Percentiles rank a stretch among this genome's conserved stretches.
Conservation (phyloP, 2,329 filamentous ascomycete species). For the Penicillium vulpinum region DNA sequence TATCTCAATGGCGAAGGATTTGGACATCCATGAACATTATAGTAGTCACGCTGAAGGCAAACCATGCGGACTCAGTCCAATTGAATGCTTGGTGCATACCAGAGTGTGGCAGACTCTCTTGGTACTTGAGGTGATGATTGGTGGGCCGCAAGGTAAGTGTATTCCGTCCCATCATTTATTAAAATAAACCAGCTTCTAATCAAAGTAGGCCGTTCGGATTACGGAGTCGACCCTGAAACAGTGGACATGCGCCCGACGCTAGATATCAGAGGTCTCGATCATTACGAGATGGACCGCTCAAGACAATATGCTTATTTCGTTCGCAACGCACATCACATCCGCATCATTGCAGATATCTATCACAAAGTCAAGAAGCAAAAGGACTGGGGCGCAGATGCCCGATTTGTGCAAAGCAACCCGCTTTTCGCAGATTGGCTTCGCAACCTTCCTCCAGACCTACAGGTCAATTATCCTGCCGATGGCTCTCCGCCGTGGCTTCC, state of each 20-base stretch:
- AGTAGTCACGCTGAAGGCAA: constrained; percentile 72
- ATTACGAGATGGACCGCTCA: constrained; percentile 73
- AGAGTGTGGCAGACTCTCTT: constrained; percentile 89
- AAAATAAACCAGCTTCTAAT: constrained; percentile 15
- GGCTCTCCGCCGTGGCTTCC: constrained; percentile 80
- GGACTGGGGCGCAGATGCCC: constrained; percentile 84
- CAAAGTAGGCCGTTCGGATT: constrained; percentile 68
- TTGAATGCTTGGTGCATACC: constrained; percentile 81
- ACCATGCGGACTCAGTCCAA: constrained; percentile 65
- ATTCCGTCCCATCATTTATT: not conserved
- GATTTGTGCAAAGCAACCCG: constrained; percentile 76
- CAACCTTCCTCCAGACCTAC: constrained; percentile 75
- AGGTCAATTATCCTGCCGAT: constrained; percentile 74
- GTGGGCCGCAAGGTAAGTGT: constrained; percentile 78
- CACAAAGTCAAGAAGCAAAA: constrained; percentile 70
- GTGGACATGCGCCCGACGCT: constrained; percentile 71
- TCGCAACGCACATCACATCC: constrained; percentile 73
- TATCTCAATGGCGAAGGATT: constrained; percentile 87
- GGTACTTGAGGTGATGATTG: constrained; percentile 86
- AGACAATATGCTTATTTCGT: constrained; percentile 82
- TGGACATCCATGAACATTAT: constrained; percentile 84
- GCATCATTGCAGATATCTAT: constrained; percentile 74
- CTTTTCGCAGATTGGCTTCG: constrained; percentile 73
- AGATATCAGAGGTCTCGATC: constrained; percentile 66
- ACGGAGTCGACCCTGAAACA: constrained; percentile 71